Evolutionary conservation across 2,329 filamentous ascomycete genomes (phyloP).

Genomic region (Chaetothyriales sp.): DNA sequence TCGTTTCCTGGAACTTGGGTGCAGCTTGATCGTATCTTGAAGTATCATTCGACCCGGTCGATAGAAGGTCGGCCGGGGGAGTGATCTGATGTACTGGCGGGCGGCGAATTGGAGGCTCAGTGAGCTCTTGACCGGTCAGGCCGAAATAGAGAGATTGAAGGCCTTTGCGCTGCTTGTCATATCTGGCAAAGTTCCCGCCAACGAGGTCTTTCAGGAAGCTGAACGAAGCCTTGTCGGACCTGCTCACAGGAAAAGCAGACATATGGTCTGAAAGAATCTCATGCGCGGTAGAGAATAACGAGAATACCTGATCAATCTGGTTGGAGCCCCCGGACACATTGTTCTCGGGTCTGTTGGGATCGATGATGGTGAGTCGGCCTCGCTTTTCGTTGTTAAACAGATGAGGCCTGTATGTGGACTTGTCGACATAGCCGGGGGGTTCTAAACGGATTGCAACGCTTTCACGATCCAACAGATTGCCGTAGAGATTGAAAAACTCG

Average conservation of each 20-base stretch:
- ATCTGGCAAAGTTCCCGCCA: slow-evolving; percentile 65
- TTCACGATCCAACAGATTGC: slow-evolving; percentile 61
- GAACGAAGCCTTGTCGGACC: slow-evolving; percentile 13
- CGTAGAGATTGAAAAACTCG: slow-evolving; percentile 81
- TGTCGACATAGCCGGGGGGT: slow-evolving; percentile 60
- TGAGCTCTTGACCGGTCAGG: not conserved
- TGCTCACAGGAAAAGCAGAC: slow-evolving; percentile 23
- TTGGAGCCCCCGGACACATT: slow-evolving; percentile 81
- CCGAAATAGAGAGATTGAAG: slow-evolving; percentile 37
- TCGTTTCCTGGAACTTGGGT: not conserved
- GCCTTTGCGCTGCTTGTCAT: slow-evolving; percentile 53
- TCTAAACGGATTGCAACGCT: slow-evolving; percentile 61
- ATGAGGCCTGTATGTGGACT: slow-evolving; percentile 31
- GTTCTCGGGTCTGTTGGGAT: slow-evolving; percentile 73
- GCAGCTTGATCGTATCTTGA: not conserved
- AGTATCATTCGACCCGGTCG: not conserved
- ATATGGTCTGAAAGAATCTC: slow-evolving; percentile 45
- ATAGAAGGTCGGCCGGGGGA: not conserved
- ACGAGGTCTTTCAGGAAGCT: slow-evolving; percentile 62
- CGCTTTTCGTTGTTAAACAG: slow-evolving; percentile 42
- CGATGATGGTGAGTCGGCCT: slow-evolving; percentile 70
- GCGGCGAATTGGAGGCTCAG: not conserved
- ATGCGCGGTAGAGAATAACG: slow-evolving; percentile 56
- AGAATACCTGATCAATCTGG: slow-evolving; percentile 53
- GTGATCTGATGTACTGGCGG: not conserved